phyloP scores from a whole-genome alignment of 2,329 filamentous ascomycete species.

The Pseudogymnoascus sp. region DNA sequence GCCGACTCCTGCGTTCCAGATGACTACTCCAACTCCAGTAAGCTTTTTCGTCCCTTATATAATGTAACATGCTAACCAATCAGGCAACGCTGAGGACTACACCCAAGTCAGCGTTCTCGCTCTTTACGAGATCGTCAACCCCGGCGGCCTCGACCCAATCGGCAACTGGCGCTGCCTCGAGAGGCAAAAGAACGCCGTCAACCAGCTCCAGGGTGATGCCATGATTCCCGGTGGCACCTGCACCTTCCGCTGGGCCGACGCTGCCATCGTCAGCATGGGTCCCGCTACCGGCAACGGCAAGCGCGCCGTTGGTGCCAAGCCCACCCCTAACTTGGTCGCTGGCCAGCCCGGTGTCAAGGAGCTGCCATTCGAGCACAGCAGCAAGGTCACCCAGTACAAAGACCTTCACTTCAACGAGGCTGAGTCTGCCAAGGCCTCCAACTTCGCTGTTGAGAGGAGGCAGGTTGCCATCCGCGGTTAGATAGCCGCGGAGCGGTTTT shows the following conservation, averaged over 20 bases:
- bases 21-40: slow-evolving; percentile 14
- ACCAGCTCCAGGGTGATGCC: slow-evolving; percentile 9
- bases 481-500: neutral
- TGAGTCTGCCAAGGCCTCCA: neutral
- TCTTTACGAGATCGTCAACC: slow-evolving; percentile 11
- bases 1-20: slow-evolving; percentile 14
- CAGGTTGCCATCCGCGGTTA: neutral
- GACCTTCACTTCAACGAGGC: neutral
- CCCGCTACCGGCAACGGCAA: slow-evolving; percentile 6
- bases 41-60: neutral
- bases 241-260: slow-evolving; percentile 11
- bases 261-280: slow-evolving; percentile 10
- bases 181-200: slow-evolving; percentile 13
- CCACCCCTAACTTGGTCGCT: neutral
- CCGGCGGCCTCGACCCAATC: slow-evolving; percentile 12
- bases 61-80: neutral
- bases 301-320: neutral
- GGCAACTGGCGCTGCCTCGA: slow-evolving; percentile 12
- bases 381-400: neutral
- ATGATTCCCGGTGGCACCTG: slow-evolving; percentile 11
- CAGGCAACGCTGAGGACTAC: slow-evolving; percentile 14
- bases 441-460: neutral
- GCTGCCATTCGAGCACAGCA: neutral
- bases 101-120: slow-evolving; percentile 14
- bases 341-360: neutral